A percentile compares a stretch with the other conserved stretches of the same genome.
Evolutionary conservation across 139 green algal species (phyloP).

Genomic region (Chlamydomonas asymmetrica): DNA sequence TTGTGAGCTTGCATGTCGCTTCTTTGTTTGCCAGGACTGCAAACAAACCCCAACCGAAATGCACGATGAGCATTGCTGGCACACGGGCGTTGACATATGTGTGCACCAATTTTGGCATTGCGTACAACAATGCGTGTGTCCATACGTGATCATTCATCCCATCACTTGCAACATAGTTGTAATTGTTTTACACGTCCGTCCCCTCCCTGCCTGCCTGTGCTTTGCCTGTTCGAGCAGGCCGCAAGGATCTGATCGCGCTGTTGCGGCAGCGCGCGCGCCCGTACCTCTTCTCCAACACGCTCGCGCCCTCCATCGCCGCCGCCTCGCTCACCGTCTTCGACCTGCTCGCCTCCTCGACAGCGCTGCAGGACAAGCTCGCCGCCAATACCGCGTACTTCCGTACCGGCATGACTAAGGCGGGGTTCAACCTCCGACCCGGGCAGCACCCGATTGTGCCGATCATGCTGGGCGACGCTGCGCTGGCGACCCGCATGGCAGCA

Average conservation of each 20-base stretch:
- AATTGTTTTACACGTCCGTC: too few species aligned
- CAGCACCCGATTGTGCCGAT: slow-evolving; percentile 73
- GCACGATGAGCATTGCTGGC: too few species aligned
- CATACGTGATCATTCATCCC: too few species aligned
- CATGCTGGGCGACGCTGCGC: slow-evolving; percentile 67
- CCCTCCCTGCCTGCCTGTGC: background rate
- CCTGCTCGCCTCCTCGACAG: slow-evolving; percentile 39
- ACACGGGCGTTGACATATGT: too few species aligned
- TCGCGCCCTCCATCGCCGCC: slow-evolving; percentile 56
- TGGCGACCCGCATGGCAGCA: slow-evolving; percentile 54
- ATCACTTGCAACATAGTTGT: too few species aligned
- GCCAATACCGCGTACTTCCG: slow-evolving; percentile 65
- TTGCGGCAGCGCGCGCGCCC: slow-evolving; percentile 65
- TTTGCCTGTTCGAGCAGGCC: slow-evolving; percentile 26
- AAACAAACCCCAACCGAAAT: too few species aligned
- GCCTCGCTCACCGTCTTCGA: slow-evolving; percentile 54
- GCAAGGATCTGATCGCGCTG: slow-evolving; percentile 50
- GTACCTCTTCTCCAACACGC: slow-evolving; percentile 76
- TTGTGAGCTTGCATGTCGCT: too few species aligned
- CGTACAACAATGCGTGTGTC: too few species aligned
- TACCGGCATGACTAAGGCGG: slow-evolving; percentile 40
- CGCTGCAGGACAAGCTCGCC: slow-evolving; percentile 46
- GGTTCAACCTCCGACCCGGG: slow-evolving; percentile 53
- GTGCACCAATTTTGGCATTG: too few species aligned
- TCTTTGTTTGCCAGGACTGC: too few species aligned